phyloP scores from a whole-genome alignment of 345 rosid species.

The Boechera retrofracta region DNA sequence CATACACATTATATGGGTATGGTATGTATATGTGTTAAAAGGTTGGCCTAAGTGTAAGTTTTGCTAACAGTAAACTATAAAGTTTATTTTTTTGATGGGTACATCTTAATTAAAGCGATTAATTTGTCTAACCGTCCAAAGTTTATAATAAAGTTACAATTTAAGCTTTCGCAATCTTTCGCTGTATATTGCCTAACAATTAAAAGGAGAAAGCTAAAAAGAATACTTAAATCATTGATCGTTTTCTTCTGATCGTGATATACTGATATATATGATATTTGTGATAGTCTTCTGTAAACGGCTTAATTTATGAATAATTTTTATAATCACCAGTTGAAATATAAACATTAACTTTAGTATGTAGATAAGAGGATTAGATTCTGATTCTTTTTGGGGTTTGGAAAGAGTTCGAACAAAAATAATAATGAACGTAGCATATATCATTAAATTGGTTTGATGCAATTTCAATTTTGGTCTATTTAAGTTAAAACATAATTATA shows the following conservation, averaged over 20 bases:
- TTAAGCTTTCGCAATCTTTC: constrained; percentile 30
- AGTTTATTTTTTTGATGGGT: neutral
- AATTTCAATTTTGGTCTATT: neutral
- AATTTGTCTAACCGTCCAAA: constrained; percentile 5
- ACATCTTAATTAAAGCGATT: constrained; percentile 10
- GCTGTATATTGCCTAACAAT: constrained; percentile 37
- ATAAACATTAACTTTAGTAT: neutral
- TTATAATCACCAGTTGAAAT: neutral
- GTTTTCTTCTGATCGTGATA: constrained; percentile 7
- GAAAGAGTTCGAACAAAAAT: neutral
- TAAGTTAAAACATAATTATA: neutral
- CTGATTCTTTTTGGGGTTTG: neutral
- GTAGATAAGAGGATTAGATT: neutral
- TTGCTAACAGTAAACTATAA: neutral
- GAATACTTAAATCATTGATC: neutral
- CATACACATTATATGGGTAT: neutral
- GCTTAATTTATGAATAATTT: neutral
- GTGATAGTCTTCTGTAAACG: neutral
- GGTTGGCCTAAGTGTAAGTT: constrained; percentile 12
- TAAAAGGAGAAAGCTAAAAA: constrained; percentile 15
- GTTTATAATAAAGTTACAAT: neutral
- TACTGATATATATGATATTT: neutral
- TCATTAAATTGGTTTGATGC: neutral
- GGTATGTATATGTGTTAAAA: constrained; percentile 3
- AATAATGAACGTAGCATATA: neutral